phyloP scores from a whole-genome alignment of 176 grass and related monocot species.

The Avena atlantica region DNA sequence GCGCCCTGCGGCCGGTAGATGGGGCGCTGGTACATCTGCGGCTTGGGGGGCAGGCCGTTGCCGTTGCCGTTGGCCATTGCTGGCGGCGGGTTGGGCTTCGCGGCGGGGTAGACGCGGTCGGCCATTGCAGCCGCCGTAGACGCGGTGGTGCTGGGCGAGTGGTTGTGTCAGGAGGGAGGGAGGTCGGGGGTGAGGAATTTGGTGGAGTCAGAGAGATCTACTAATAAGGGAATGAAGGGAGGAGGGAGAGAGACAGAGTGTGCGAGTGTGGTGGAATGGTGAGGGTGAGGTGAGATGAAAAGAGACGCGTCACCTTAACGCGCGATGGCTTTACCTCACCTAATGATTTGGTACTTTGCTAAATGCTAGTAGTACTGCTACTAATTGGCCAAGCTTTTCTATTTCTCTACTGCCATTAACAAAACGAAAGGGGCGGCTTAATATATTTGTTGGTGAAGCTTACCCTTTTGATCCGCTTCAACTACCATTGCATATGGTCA shows the following conservation, averaged over 20 bases:
- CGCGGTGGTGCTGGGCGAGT: not conserved
- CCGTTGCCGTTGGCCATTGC: conserved; percentile 28
- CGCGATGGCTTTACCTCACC: conserved; percentile 60
- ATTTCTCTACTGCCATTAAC: not conserved
- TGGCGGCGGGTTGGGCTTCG: conserved; percentile 72
- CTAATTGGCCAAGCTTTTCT: conserved; percentile 1
- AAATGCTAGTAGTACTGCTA: not conserved
- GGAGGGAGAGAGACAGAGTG: conserved; percentile 6
- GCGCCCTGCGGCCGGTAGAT: conserved; percentile 62
- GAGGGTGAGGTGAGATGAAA: conserved; percentile 28
- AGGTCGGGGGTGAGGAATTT: conserved; percentile 23
- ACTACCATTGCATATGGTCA: not conserved
- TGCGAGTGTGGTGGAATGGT: not conserved
- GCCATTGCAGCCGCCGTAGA: conserved; percentile 54
- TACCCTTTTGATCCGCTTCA: not conserved
- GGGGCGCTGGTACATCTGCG: conserved; percentile 81
- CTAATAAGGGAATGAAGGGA: conserved; percentile 36
- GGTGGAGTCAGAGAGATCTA: conserved; percentile 37
- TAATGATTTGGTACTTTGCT: conserved; percentile 55
- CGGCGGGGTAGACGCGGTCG: conserved; percentile 75
- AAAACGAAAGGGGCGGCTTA: not conserved
- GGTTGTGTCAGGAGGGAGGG: not conserved
- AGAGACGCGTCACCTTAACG: conserved; percentile 65
- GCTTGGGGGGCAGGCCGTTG: conserved; percentile 49
- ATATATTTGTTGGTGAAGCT: not conserved